Conservation (phyloP, 257 asterid species). For the Vinca minor region DNA sequence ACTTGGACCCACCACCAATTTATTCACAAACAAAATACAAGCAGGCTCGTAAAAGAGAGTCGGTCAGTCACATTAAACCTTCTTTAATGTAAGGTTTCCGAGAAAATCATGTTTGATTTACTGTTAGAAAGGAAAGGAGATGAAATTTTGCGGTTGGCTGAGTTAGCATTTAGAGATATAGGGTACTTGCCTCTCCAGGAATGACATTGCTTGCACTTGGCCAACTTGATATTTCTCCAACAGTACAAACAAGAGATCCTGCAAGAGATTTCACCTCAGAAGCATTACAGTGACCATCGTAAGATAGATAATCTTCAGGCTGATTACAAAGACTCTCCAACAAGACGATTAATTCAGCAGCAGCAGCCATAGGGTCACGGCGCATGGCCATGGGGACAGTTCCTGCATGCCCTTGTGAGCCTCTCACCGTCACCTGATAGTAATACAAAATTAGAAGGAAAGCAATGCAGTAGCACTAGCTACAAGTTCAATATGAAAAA, state of each 20-base stretch:
- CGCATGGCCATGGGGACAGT: conserved; percentile 97
- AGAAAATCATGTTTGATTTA: not conserved
- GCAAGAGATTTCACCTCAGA: conserved; percentile 61
- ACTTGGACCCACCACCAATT: not conserved
- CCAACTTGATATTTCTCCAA: conserved; percentile 96
- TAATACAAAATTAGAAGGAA: not conserved
- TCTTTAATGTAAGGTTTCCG: too few species aligned
- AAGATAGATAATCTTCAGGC: conserved; percentile 69
- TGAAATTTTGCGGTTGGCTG: not conserved
- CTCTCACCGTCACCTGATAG: conserved; percentile 77
- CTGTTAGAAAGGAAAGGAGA: not conserved
- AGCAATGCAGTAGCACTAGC: not conserved
- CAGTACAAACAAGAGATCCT: conserved; percentile 95
- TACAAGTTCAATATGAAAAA: not conserved
- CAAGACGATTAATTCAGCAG: conserved; percentile 80
- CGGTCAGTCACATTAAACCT: too few species aligned
- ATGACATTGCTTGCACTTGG: conserved; percentile 96
- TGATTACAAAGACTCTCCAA: conserved; percentile 80
- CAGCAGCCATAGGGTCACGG: conserved; percentile 91
- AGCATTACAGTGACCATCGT: conserved; percentile 59
- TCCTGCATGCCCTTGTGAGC: conserved; percentile 99
- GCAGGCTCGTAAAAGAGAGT: not conserved
- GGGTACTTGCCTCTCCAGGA: conserved; percentile 90
- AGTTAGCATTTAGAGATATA: too few species aligned
- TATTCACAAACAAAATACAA: not conserved